phyloP scores from a whole-genome alignment of 176 grass and related monocot genomes.

The Lolium multiflorum region DNA sequence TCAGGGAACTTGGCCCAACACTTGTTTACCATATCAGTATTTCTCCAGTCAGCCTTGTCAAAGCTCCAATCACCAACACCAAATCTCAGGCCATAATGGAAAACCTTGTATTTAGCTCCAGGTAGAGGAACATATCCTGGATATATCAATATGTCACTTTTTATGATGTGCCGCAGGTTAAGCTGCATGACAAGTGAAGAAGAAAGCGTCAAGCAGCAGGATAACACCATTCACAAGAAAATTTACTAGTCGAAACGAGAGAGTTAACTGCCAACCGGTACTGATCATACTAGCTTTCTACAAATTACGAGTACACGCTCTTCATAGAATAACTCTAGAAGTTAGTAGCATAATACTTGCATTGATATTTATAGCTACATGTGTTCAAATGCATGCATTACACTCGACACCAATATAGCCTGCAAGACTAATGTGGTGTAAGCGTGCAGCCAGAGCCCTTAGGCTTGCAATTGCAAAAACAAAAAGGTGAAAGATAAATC shows the following conservation, averaged over 20 bases:
- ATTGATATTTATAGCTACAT: constrained; percentile 5
- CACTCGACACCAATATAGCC: neutral
- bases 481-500: constrained; percentile 34
- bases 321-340: neutral
- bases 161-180: constrained; percentile 83
- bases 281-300: constrained; percentile 18
- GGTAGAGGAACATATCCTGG: constrained; percentile 85
- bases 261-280: neutral
- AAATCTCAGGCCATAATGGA: constrained; percentile 97
- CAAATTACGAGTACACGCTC: neutral
- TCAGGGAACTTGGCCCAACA: constrained; percentile 94
- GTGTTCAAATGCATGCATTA: constrained; percentile 19
- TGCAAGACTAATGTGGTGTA: neutral
- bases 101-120: constrained; percentile 75
- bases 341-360: neutral
- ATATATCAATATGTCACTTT: constrained; percentile 89
- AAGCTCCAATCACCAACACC: constrained; percentile 92
- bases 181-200: constrained; percentile 61
- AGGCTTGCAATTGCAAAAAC: constrained; percentile 26
- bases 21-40: constrained; percentile 75
- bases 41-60: constrained; percentile 96
- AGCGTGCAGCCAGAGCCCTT: constrained; percentile 14
- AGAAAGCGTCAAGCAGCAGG: constrained; percentile 31
- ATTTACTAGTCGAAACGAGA: constrained; percentile 28
- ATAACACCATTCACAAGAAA: neutral